phyloP scores from a whole-genome alignment of 1,139 yeast genomes.

The Yamadazyma diddensiae region DNA sequence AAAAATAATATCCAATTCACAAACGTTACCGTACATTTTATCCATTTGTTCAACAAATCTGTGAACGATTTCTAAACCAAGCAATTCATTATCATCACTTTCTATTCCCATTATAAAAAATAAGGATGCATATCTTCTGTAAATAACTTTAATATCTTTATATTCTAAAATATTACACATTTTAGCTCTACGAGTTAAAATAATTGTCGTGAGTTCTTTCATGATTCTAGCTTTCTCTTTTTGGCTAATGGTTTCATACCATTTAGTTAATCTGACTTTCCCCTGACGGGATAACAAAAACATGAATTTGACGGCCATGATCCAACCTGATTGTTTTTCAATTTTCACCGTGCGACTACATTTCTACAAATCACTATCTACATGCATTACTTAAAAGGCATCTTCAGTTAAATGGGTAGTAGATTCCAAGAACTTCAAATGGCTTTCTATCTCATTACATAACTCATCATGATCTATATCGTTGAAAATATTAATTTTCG shows the following conservation, averaged over 20 bases:
- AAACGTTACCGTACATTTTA: conserved; percentile 92
- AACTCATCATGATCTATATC: conserved; percentile 42
- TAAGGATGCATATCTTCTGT: conserved; percentile 88
- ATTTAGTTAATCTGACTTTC: conserved; percentile 85
- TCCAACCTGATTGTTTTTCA: not conserved
- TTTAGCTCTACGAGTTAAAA: conserved; percentile 81
- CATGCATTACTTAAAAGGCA: conserved; percentile 8
- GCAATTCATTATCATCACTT: conserved; percentile 79
- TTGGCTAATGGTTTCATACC: conserved; percentile 82
- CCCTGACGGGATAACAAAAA: conserved; percentile 91
- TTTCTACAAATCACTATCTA: too few species aligned
- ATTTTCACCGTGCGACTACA: not conserved
- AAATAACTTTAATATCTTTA: conserved; percentile 82
- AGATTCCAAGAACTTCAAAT: conserved; percentile 37
- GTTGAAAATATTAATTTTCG: conserved; percentile 44
- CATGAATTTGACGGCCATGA: conserved; percentile 73
- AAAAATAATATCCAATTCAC: conserved; percentile 90
- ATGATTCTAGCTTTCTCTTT: conserved; percentile 83
- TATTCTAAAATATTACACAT: conserved; percentile 97
- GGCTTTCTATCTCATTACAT: conserved; percentile 48
- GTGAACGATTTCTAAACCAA: conserved; percentile 83
- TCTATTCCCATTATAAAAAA: conserved; percentile 88
- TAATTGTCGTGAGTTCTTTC: conserved; percentile 81
- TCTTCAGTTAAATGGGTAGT: conserved; percentile 23
- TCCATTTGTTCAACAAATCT: conserved; percentile 97